Conservation (phyloP, 352 stramenopile genomes). For the Globisporangium paddicum region DNA sequence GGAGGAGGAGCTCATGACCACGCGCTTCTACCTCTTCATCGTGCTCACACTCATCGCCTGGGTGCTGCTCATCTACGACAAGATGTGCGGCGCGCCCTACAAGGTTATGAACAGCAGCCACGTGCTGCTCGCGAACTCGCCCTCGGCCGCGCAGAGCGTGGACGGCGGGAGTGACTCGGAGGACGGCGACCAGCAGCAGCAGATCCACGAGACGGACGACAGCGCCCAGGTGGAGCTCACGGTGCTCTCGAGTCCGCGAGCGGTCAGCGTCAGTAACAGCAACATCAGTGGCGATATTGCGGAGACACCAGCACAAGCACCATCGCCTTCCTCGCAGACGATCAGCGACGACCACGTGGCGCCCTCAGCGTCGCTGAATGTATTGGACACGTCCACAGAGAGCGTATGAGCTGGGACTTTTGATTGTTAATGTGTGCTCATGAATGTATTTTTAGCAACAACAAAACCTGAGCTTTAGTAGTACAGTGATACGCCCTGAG, state of each 20-base stretch:
- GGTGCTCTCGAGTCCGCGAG: slow-evolving; percentile 8
- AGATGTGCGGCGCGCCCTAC: slow-evolving; percentile 68
- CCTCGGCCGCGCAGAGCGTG: slow-evolving; percentile 30
- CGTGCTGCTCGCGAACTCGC: slow-evolving; percentile 52
- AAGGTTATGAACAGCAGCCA: slow-evolving; percentile 81
- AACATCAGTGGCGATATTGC: not conserved
- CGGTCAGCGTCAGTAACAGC: not conserved
- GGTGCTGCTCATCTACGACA: slow-evolving; percentile 61
- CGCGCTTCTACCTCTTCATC: slow-evolving; percentile 69
- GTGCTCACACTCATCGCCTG: slow-evolving; percentile 56
- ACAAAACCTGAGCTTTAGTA: not conserved
- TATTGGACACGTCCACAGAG: not conserved
- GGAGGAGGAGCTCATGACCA: slow-evolving; percentile 58
- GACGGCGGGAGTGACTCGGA: slow-evolving; percentile 27
- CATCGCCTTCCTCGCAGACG: not conserved
- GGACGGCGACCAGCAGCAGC: slow-evolving; percentile 15
- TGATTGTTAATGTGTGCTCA: not conserved
- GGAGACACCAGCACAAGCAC: too few relatives aligned
- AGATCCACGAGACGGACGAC: not conserved
- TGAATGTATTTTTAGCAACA: not conserved
- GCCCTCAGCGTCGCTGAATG: not conserved
- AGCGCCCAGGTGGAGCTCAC: slow-evolving; percentile 11
- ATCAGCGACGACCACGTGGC: not conserved
- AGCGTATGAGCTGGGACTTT: not conserved
- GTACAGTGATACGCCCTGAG: too few relatives aligned